Percentiles rank a stretch among this genome's conserved stretches.
Evolutionary conservation across 345 rosid genomes (phyloP).

Genomic region (Citrus trifoliata): DNA sequence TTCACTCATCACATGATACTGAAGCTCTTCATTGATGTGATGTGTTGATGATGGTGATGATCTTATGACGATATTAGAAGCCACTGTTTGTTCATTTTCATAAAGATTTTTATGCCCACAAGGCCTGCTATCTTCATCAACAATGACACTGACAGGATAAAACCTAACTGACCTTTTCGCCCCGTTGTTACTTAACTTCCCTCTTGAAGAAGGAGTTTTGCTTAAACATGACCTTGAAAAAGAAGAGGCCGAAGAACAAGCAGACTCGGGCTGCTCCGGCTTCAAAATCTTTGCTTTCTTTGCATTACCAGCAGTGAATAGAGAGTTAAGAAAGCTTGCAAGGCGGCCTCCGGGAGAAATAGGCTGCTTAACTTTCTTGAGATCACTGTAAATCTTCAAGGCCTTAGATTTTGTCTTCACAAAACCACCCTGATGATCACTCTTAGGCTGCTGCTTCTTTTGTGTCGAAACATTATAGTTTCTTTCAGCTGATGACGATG

Average conservation of each 20-base stretch:
- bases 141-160: conserved; percentile 68
- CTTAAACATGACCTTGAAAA: conserved; percentile 85
- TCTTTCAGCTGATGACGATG: conserved; percentile 16
- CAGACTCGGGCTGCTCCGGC: conserved; percentile 23
- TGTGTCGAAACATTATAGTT: neutral
- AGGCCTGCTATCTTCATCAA: conserved; percentile 70
- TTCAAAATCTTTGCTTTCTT: conserved; percentile 46
- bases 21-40: conserved; percentile 16
- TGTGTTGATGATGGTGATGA: neutral
- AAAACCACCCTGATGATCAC: conserved; percentile 35
- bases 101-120: conserved; percentile 45
- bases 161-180: conserved; percentile 72
- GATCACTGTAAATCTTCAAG: conserved; percentile 71
- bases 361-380: conserved; percentile 83
- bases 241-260: conserved; percentile 79
- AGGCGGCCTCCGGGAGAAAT: conserved; percentile 85
- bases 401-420: conserved; percentile 76
- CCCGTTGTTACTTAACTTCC: conserved; percentile 33
- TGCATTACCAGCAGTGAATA: conserved; percentile 50
- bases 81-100: conserved; percentile 6
- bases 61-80: no score
- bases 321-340: conserved; percentile 74
- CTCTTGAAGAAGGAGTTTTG: conserved; percentile 56
- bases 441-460: conserved; percentile 33
- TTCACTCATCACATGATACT: conserved; percentile 40